Conservation (phyloP, 164 flowering plant species). For the Sextonia rubra region DNA sequence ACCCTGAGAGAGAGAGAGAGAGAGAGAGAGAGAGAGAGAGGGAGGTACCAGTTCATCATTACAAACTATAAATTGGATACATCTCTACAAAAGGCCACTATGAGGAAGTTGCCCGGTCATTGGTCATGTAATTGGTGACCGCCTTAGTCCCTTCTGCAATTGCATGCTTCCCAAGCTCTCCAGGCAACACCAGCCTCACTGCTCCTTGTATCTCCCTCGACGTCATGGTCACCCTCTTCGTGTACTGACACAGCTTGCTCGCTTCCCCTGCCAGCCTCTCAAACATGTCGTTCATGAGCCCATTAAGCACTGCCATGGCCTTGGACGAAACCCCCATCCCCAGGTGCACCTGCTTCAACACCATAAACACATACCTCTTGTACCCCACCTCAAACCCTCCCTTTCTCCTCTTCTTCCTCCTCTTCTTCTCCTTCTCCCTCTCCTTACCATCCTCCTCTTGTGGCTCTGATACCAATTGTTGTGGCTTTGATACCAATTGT, state of each 20-base stretch:
- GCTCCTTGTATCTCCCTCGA: slow-evolving; percentile 77
- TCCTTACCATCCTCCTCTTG: background rate
- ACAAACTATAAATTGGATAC: no score
- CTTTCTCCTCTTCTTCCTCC: background rate
- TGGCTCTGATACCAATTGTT: no score
- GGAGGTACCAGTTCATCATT: no score
- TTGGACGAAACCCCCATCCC: slow-evolving; percentile 51
- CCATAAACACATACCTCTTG: slow-evolving; percentile 57
- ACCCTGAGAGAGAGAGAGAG: background rate
- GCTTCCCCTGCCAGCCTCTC: slow-evolving; percentile 73
- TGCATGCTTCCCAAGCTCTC: slow-evolving; percentile 82
- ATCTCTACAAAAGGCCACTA: background rate
- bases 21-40: no score
- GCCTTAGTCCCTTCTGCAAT: slow-evolving; percentile 79
- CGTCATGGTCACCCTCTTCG: slow-evolving; percentile 43
- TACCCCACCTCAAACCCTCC: slow-evolving; percentile 16
- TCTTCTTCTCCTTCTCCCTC: background rate
- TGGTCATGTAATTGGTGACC: slow-evolving; percentile 24
- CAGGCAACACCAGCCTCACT: slow-evolving; percentile 71
- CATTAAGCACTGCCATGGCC: slow-evolving; percentile 63
- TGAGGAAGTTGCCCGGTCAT: background rate
- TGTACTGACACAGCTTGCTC: slow-evolving; percentile 32
- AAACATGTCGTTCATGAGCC: slow-evolving; percentile 74
- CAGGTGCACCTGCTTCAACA: slow-evolving; percentile 84
- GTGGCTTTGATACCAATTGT: no score